Percentiles rank a stretch among this genome's conserved stretches.
phyloP scores from a whole-genome alignment of 2,329 filamentous ascomycete species.

The Alternaria novae-zelandiae region DNA sequence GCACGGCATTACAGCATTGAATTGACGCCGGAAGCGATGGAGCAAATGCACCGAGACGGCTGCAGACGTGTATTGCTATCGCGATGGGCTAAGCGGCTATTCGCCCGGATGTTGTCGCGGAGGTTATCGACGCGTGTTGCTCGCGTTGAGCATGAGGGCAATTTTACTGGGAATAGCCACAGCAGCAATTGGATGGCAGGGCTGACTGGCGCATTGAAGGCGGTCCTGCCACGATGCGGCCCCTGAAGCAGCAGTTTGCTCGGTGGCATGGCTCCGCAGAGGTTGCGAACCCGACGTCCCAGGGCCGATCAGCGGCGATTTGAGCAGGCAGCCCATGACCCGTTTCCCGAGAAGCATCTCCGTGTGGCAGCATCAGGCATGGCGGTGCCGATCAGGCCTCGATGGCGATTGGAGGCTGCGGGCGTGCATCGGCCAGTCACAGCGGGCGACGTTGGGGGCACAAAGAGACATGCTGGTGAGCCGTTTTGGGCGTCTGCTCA shows the following conservation, averaged over 20 bases:
- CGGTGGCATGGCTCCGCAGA: slow-evolving; percentile 34
- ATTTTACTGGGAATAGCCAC: slow-evolving; percentile 36
- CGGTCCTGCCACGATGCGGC: slow-evolving; percentile 14
- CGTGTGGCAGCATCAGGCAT: slow-evolving; percentile 18
- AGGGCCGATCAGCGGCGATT: slow-evolving; percentile 34
- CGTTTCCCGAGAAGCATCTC: slow-evolving; percentile 36
- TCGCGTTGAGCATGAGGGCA: slow-evolving; percentile 32
- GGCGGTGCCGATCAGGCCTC: slow-evolving; percentile 36
- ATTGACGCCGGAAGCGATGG: slow-evolving; percentile 14
- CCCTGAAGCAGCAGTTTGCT: slow-evolving; percentile 17
- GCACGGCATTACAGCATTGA: slow-evolving; percentile 19
- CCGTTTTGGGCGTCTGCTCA: slow-evolving; percentile 39
- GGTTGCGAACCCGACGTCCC: slow-evolving; percentile 14
- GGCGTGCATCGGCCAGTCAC: slow-evolving; percentile 30
- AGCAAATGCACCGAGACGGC: slow-evolving; percentile 28
- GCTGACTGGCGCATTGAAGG: slow-evolving; percentile 20
- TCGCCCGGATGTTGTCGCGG: slow-evolving; percentile 15
- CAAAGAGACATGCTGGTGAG: slow-evolving; percentile 23
- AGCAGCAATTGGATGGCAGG: slow-evolving; percentile 16
- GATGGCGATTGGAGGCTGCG: slow-evolving; percentile 23
- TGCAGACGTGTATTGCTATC: slow-evolving; percentile 17
- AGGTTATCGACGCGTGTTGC: slow-evolving; percentile 31
- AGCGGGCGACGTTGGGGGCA: slow-evolving; percentile 29
- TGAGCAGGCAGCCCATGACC: slow-evolving; percentile 25
- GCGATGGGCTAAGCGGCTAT: slow-evolving; percentile 23